Conservation (phyloP, 2,329 filamentous ascomycete species). For the Fusarium albidum region DNA sequence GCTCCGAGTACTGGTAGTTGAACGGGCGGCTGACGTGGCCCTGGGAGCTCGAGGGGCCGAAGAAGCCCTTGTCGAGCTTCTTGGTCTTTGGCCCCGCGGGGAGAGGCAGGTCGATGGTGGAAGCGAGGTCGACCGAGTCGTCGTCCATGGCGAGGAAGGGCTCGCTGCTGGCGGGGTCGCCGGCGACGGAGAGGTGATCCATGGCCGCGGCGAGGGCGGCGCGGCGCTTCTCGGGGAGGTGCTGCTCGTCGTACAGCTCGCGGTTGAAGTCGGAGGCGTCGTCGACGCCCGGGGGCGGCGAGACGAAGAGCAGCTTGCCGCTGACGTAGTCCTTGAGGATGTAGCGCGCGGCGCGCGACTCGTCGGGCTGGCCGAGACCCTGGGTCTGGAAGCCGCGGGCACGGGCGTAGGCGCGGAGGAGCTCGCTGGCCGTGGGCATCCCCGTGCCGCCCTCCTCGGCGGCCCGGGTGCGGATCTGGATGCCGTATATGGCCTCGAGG, state of each 20-base stretch:
- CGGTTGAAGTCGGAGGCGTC: conserved; percentile 83
- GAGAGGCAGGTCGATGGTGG: conserved; percentile 57
- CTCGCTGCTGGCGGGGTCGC: conserved; percentile 39
- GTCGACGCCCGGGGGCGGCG: conserved; percentile 79
- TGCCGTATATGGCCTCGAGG: conserved; percentile 92
- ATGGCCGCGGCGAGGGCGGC: conserved; percentile 65
- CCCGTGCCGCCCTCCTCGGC: conserved; percentile 94
- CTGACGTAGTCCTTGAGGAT: conserved; percentile 98
- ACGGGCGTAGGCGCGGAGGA: conserved; percentile 85
- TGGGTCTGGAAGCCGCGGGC: conserved; percentile 91
- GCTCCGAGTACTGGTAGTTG: conserved; percentile 87
- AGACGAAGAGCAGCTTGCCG: conserved; percentile 91
- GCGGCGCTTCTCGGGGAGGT: conserved; percentile 84
- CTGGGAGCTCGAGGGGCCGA: conserved; percentile 69
- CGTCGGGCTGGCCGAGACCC: conserved; percentile 89
- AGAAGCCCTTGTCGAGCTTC: conserved; percentile 88
- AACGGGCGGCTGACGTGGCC: conserved; percentile 83
- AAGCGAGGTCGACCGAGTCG: conserved; percentile 44
- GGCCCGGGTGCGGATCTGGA: conserved; percentile 82
- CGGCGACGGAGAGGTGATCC: conserved; percentile 54
- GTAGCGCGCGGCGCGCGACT: conserved; percentile 87
- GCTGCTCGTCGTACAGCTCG: conserved; percentile 84
- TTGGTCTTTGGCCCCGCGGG: conserved; percentile 76
- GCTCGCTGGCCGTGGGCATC: conserved; percentile 81
- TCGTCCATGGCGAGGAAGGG: conserved; percentile 41